Base-by-base conservation (phyloP, 495 filamentous ascomycete genomes). In the Penicillium waksmanii region DNA sequence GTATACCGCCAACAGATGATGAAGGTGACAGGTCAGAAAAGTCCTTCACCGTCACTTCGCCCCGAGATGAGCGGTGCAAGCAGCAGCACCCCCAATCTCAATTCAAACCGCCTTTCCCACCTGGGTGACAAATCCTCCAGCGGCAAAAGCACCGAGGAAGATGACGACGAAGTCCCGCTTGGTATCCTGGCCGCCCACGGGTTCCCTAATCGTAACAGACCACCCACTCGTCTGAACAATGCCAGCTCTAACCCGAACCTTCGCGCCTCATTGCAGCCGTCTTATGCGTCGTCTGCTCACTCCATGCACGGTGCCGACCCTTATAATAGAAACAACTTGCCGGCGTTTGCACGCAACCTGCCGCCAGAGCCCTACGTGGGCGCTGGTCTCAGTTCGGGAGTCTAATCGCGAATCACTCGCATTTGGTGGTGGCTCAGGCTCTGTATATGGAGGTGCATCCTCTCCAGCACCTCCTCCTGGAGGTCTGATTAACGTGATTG, bases 1-100 rank as follows among this genome's bases (percentile, higher is more conserved):
- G 87, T 97, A 8, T 96, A 96, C 69, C 85, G 95, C 48, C 94
- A 97, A 69, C 89, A 94, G 70, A 96, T 97, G 92, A 96, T 92
- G 91, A 97, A 96, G 68, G 88, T 96, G 18, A 96, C 92, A 8
- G 93, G 93, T 50, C 90, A 91, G 64, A 71, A 79, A 53, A 82
- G 80, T 50, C 66, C 80, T 1, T 81, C 73, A 61, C 71, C 71
- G 18, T 65, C 67, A 7, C 68, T 77, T 10, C 77, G 75, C 21
- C 75, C 79, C 34, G 69, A 69, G 25, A 63, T 73, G 66, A 76
- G 73, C 47, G 73, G 73, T 35, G 72, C 71, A 8, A 81, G 70
- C 61, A 73, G 54, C 60, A 82, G 80, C 60, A 71, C 77, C 17
- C 80, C 81, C 17, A 80, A 78, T 59, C 61, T 83, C 17, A 53